phyloP scores from a whole-genome alignment of 2,329 filamentous ascomycete genomes.

The Sarocladium brachiariae region DNA sequence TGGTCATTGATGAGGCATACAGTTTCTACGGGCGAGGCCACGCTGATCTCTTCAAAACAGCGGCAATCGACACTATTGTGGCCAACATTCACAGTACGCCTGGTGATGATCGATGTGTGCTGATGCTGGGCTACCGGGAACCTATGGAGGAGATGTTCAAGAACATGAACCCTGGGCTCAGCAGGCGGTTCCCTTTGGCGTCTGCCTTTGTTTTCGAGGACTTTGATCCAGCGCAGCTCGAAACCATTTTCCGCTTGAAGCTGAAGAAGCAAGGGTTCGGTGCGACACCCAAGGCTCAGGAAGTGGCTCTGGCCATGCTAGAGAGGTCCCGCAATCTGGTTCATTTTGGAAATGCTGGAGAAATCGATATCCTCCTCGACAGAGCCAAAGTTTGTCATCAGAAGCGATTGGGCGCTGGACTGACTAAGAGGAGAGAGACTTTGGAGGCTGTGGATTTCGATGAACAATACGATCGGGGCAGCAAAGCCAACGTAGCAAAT shows the following conservation, averaged over 20 bases:
- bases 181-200: constrained; percentile 56
- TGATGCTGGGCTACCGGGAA: constrained; percentile 63
- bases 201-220: constrained; percentile 64
- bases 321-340: constrained; percentile 53
- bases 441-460: constrained; percentile 72
- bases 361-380: constrained; percentile 61
- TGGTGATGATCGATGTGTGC: constrained; percentile 65
- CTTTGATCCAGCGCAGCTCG: constrained; percentile 52
- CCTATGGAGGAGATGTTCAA: constrained; percentile 67
- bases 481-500: constrained; percentile 36
- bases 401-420: constrained; percentile 17
- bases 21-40: constrained; percentile 45
- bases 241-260: constrained; percentile 55
- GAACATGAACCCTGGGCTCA: constrained; percentile 65
- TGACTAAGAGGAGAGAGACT: constrained; percentile 43
- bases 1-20: constrained; percentile 78
- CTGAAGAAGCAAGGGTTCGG: constrained; percentile 47
- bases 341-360: constrained; percentile 70
- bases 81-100: constrained; percentile 63
- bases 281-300: constrained; percentile 43
- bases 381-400: constrained; percentile 41
- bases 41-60: constrained; percentile 45
- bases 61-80: constrained; percentile 68
- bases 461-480: constrained; percentile 46
- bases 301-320: constrained; percentile 53